Base-by-base conservation (phyloP, 2,329 filamentous ascomycete species). In the Ophiognomonia clavigignenti-juglandacearum region DNA sequence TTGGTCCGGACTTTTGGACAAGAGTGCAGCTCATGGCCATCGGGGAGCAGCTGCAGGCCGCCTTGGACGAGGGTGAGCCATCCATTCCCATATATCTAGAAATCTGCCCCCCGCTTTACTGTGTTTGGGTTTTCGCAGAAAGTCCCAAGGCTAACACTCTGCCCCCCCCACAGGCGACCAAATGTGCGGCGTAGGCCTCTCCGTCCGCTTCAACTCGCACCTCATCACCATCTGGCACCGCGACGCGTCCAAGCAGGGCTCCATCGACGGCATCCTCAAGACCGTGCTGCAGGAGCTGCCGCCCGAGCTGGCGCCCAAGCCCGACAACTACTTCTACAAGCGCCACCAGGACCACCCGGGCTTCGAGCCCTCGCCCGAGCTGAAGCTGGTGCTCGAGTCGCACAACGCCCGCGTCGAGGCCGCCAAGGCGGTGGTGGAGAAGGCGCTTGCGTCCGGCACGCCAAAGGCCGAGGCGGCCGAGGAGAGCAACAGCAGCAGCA, bases 211-310 rank as follows among this genome's bases (percentile, higher is more conserved):
- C 58, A 53, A 51, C 44, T 53, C 51, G n/a, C 51, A 53, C 34
- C 48, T 53, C 52, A 83, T 95, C 61, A 85, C 86, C 57, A 80
- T 97, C 60, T 97, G 92, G 92, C 93, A 96, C 70, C 88, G 93
- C 53, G 86, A 95, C 60, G 83, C 84, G 19, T 83, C 82, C 51
- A 90, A 93, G 67, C 76, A 88, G 60, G 82, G 79, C 56, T 93
- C 89, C 6, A 79, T 93, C 56, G 82, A 92, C 61, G 79, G 74
- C 53, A 76, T 96, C 50, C 75, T 91, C 40, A 71, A 80, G 53
- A 85, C 81, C 39, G 83, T 96, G 43, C 71, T 95, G 39, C 78
- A 83, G 43, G 80, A 87, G 55, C 72, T 96, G 24, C 85, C 85
- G 6, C 69, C 76, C 1, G 86, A 93, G 61, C 69, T 95, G 55